Evolutionary conservation across 306 rosid species (phyloP).

Genomic region (Lablab purpureus): DNA sequence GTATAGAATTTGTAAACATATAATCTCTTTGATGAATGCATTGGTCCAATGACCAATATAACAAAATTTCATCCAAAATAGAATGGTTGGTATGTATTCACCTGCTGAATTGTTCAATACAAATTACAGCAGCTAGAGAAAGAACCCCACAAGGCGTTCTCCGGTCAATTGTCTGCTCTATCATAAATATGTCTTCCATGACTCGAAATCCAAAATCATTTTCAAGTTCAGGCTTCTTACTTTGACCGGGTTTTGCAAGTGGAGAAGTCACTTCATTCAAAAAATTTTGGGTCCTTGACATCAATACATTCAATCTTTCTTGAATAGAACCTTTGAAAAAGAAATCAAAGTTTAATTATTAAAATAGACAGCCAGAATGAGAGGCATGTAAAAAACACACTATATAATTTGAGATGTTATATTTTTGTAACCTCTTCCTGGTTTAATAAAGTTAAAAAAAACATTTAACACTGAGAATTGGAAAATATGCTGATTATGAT

Average conservation of each 20-base stretch:
- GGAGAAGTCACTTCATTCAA: constrained; percentile 85
- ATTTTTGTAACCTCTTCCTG: not conserved
- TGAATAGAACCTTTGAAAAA: constrained; percentile 64
- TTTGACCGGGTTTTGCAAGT: constrained; percentile 66
- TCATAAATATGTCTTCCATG: constrained; percentile 76
- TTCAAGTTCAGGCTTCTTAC: constrained; percentile 59
- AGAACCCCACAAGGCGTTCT: constrained; percentile 75
- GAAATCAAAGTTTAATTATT: not conserved
- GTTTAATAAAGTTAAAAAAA: not conserved
- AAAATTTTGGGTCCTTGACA: constrained; percentile 79
- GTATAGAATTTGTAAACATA: not conserved
- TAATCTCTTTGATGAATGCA: constrained; percentile 18
- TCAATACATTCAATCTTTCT: constrained; percentile 71
- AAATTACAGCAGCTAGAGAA: constrained; percentile 82
- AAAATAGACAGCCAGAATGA: constrained; percentile 26
- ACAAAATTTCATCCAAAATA: not conserved
- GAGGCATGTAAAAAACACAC: not conserved
- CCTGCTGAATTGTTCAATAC: constrained; percentile 99
- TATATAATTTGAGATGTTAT: not conserved
- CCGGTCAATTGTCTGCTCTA: constrained; percentile 76
- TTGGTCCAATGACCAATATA: constrained; percentile 16
- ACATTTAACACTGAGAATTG: not conserved
- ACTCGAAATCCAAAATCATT: constrained; percentile 56
- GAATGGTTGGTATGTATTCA: constrained; percentile 49
- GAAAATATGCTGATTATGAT: not conserved